Evolutionary conservation across 345 rosid genomes (phyloP), one percentile per base, ranked within the genome.

Genomic region (Gossypium bickii): DNA sequence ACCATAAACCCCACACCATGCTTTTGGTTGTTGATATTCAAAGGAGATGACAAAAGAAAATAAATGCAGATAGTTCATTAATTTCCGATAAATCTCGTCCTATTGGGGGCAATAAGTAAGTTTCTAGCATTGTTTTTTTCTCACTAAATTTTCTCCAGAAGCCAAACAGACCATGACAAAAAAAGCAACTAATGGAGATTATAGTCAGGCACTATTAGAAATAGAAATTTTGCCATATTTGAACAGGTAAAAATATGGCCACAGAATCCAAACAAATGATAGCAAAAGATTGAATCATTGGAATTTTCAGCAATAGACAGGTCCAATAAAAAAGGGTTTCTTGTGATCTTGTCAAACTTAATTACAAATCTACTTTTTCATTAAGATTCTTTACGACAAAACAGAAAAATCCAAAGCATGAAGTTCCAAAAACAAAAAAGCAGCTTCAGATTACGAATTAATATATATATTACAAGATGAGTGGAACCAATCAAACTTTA

Each of bases 361-460:
- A 76, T 78, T 56, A 79, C 80, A 81, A 80, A 83, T 78, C 78
- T 60, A 67, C 86, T 86, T 85, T 34, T 80, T 17, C 53, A 73
- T 83, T 73, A 22, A 81, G 89, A 87, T 84, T 88, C 92, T 83
- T 77, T 66, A 48, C 75, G 90, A 87, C 94, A 86, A 89, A 60
- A 58, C 78, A 80, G 86, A 88, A 86, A 75, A 82, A 87, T 73
- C 90, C 90, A 90, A 87, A 85, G 79, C 83, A 73, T 74, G 87
- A 77, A 76, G 72, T 68, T 88, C 94, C 96, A 90, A 88, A 88
- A 81, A 51, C 78, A 74, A 78, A 56, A 67, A 77, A 77, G 68
- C 72, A 49, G 66, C 71, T 71, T 15, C 44, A 56, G 80, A 78
- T 70, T 61, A 29, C 74, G 73, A 61, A 80, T 77, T 76, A 16